These are phyloP conservation scores for Hortiboletus rubellus DNA, from an alignment of 1,284 basidiomycete genomes.

Conservation along the genomic window DNA sequence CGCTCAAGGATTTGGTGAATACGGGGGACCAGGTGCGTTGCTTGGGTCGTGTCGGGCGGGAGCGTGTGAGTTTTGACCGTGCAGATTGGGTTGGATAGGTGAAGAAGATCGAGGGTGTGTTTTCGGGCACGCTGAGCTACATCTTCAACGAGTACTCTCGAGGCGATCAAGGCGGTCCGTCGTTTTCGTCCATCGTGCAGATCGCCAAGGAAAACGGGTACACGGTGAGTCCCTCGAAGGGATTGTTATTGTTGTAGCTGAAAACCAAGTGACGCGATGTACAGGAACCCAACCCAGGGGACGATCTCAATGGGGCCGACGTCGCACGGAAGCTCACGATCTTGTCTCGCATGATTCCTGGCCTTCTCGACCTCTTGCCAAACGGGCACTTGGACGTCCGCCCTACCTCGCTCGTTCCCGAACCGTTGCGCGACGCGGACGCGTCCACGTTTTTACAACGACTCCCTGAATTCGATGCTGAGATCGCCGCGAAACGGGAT, in stretches of 20 bases:
- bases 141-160: constrained; percentile 98
- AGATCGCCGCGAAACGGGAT: constrained; percentile 75
- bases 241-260: not conserved
- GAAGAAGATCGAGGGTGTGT: constrained; percentile 81
- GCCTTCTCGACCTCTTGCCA: constrained; percentile 54
- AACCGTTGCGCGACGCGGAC: constrained; percentile 66
- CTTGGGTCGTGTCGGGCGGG: not conserved
- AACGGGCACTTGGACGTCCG: constrained; percentile 79
- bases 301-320: constrained; percentile 95
- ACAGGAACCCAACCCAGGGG: constrained; percentile 95
- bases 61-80: not conserved
- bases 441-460: constrained; percentile 83
- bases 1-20: constrained; percentile 86
- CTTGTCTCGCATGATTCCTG: constrained; percentile 76
- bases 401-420: constrained; percentile 86
- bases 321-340: constrained; percentile 98
- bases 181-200: constrained; percentile 89
- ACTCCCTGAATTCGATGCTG: constrained; percentile 82
- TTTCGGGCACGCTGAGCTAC: constrained; percentile 96
- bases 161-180: constrained; percentile 55
- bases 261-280: not conserved
- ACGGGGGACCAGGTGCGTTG: constrained; percentile 84
- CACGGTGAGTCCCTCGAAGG: constrained; percentile 56
- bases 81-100: constrained; percentile 44
- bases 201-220: constrained; percentile 92